phyloP scores from a whole-genome alignment of 2,329 filamentous ascomycete genomes.

The Nemania sp. region DNA sequence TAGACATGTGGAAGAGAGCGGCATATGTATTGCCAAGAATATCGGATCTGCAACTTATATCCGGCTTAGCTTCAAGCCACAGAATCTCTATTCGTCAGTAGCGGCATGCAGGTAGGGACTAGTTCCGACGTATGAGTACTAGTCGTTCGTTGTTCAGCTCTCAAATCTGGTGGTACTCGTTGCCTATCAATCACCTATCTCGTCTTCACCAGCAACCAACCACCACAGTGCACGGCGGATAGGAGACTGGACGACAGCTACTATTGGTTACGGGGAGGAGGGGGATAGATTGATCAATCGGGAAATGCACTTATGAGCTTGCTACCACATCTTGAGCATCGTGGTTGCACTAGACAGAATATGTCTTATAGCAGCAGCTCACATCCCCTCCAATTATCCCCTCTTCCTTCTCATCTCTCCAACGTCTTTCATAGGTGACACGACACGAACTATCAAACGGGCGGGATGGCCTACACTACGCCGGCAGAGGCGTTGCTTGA shows the following conservation, averaged over 20 bases:
- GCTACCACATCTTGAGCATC: background rate
- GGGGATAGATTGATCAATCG: background rate
- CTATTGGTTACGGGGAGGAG: no score
- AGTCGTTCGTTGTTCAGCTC: no score
- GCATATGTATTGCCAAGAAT: no score
- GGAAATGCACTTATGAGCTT: constrained; percentile 1
- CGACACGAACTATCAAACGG: constrained; percentile 5
- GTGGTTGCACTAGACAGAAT: background rate
- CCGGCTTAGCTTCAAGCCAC: no score
- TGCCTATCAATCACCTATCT: no score
- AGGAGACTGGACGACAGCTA: background rate
- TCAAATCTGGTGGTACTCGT: no score
- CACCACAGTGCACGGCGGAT: background rate
- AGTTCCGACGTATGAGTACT: no score
- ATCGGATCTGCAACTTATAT: no score
- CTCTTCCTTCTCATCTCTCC: background rate
- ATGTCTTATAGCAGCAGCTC: background rate
- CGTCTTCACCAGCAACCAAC: background rate
- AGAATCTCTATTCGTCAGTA: no score
- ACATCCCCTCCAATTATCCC: background rate
- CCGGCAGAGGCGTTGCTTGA: constrained; percentile 5
- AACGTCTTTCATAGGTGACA: constrained; percentile 2
- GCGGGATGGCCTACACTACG: background rate
- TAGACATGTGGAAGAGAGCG: no score
- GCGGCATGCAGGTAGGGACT: no score